Base-by-base conservation (phyloP, 345 rosid species). In the Viola odorata region DNA sequence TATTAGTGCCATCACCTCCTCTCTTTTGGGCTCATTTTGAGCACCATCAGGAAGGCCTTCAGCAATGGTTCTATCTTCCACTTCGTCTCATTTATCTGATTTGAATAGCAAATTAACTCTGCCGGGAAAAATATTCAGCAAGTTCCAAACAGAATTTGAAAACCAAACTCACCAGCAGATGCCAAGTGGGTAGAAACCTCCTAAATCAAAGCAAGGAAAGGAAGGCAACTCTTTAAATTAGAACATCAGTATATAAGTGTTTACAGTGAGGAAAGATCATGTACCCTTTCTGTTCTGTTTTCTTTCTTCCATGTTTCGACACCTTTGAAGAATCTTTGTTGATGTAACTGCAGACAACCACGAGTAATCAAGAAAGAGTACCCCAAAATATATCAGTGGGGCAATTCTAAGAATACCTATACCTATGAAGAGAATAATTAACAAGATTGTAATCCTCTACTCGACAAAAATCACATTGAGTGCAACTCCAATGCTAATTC, bases 281-380 rank as follows among this genome's bases (percentile, higher is more conserved):
- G 5, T 14, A 78, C 85, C 73, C 58, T 55, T 41, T 69, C 74
- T 8, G 57, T 45, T 9, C 72, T 64, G 63, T 80, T 76, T 69
- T 82, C 85, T 47, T 69, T 82, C 50, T 79, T 79, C 86, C 86
- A 79, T 17, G 86, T 79, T 57, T 72, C 76, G 38, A 82, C 61
- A 13, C 86, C 86, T 70, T 64, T 82, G 49, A 70, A 47, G 69
- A 82, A 82, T 76, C 66, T 70, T 79, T 0, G 72, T 77, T 12
- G 84, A 70, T 50, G 69, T 77, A 15, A 45, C 86, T 82, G 65
- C 57, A 61, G n/a, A 32, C 16, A 10, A 44, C 0, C 10, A 12
- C 0, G 38, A 13, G 48, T 12, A 4, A 57, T 55, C 50, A 67
- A 50, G 11, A 50, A 48, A n/a, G 32, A 11, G 15, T 15, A 45